phyloP scores from a whole-genome alignment of 164 flowering plant genomes.

The Nymphaea thermarum region DNA sequence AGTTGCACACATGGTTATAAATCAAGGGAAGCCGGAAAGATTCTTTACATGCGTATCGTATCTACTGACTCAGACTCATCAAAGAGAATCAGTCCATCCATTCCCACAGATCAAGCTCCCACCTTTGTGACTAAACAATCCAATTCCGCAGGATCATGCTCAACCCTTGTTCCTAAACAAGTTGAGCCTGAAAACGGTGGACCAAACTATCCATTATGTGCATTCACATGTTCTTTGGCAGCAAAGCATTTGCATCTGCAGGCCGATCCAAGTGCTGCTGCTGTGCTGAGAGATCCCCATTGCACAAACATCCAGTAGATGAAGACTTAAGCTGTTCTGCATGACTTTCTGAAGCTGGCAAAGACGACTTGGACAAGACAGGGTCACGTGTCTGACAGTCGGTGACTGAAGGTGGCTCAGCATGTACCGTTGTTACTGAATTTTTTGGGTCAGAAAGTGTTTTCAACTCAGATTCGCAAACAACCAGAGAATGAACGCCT shows the following conservation, averaged over 20 bases:
- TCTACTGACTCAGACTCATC: background rate
- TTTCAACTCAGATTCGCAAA: slow-evolving; percentile 1
- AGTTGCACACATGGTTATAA: background rate
- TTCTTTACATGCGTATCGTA: background rate
- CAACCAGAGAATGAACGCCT: slow-evolving; percentile 6
- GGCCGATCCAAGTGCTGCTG: slow-evolving; percentile 29
- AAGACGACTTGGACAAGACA: no score
- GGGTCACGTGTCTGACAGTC: slow-evolving; percentile 1
- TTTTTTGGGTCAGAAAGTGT: background rate
- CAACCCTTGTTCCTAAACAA: slow-evolving; percentile 44
- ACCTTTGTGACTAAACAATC: background rate
- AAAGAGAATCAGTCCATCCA: no score
- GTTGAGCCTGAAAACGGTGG: slow-evolving; percentile 75
- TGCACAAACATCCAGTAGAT: slow-evolving; percentile 21
- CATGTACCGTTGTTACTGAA: background rate
- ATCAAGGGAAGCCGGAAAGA: background rate
- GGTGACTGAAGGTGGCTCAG: background rate
- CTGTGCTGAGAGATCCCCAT: slow-evolving; percentile 5
- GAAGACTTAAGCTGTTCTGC: slow-evolving; percentile 17
- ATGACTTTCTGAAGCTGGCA: background rate
- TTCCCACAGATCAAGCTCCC: no score
- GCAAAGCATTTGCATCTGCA: slow-evolving; percentile 59
- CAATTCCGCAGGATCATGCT: background rate
- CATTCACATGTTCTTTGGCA: slow-evolving; percentile 40
- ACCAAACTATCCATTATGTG: slow-evolving; percentile 62